phyloP scores from a whole-genome alignment of 345 rosid species.

The Punica granatum region DNA sequence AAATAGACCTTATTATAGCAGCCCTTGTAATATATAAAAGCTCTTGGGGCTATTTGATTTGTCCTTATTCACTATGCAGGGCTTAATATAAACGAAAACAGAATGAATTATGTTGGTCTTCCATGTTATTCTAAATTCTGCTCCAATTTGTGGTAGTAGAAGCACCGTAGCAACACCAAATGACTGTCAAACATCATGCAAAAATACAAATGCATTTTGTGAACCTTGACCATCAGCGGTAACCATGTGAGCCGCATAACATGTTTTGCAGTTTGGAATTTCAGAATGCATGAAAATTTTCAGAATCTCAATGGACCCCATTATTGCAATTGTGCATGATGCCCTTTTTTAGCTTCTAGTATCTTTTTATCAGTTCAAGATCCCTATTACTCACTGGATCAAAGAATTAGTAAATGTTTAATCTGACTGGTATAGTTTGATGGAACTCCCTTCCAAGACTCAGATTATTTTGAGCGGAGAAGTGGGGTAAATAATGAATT shows the following conservation, averaged over 20 bases:
- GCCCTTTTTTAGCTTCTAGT: neutral
- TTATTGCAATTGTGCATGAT: neutral
- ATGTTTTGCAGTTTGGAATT: too few relatives aligned
- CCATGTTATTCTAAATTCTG: neutral
- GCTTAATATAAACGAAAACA: too few relatives aligned
- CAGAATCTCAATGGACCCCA: neutral
- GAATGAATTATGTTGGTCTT: neutral
- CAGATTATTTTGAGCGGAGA: neutral
- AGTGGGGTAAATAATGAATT: neutral
- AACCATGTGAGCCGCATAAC: too few relatives aligned
- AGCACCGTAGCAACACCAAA: neutral
- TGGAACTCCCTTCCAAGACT: neutral
- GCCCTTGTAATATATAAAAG: neutral
- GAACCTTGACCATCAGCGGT: too few relatives aligned
- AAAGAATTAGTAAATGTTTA: neutral
- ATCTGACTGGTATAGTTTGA: neutral
- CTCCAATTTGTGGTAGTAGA: neutral
- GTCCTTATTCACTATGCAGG: too few relatives aligned
- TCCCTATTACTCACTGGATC: neutral
- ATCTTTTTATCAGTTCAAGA: neutral
- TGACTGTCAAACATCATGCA: too few relatives aligned
- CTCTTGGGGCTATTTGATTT: neutral
- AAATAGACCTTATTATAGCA: too few relatives aligned
- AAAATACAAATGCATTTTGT: too few relatives aligned
- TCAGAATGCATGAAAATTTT: too few relatives aligned